A percentile compares a stretch with the other conserved stretches of the same genome.
Evolutionary conservation across 2,329 filamentous ascomycete genomes (phyloP).

Genomic region (Ascochyta lentis): DNA sequence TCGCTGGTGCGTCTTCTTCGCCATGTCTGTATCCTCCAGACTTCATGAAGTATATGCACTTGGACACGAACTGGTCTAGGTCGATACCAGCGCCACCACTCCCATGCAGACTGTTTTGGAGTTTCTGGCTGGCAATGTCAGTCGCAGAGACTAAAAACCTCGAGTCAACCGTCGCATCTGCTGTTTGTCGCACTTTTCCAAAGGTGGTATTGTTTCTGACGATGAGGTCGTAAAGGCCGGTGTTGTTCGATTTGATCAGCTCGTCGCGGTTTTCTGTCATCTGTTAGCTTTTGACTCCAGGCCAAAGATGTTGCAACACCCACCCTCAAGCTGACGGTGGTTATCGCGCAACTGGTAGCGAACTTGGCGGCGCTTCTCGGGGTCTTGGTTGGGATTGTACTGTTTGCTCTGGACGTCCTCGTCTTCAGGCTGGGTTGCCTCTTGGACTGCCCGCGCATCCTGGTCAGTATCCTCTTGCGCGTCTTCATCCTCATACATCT

Average conservation of each 20-base stretch:
- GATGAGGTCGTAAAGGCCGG: conserved; percentile 70
- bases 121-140: conserved; percentile 80
- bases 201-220: conserved; percentile 70
- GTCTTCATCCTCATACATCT: conserved; percentile 29
- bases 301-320: conserved; percentile 4
- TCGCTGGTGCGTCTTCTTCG: conserved; percentile 59
- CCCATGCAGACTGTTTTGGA: conserved; percentile 75
- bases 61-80: conserved; percentile 88
- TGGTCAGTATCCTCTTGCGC: conserved; percentile 22
- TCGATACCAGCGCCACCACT: conserved; percentile 78
- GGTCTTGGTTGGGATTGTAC: conserved; percentile 85
- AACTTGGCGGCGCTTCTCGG: conserved; percentile 73
- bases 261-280: conserved; percentile 71
- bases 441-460: background rate
- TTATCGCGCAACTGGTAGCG: conserved; percentile 74
- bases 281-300: background rate
- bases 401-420: conserved; percentile 47
- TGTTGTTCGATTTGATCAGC: conserved; percentile 69
- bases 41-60: conserved; percentile 88
- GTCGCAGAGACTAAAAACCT: conserved; percentile 81
- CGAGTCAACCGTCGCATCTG: conserved; percentile 89
- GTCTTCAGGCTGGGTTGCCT: conserved; percentile 20
- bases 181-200: conserved; percentile 79
- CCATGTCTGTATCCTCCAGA: conserved; percentile 57
- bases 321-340: conserved; percentile 66